These are phyloP conservation scores for Stropharia rugosoannulata DNA, from an alignment of 768 basidiomycete species.

Conservation along the genomic window DNA sequence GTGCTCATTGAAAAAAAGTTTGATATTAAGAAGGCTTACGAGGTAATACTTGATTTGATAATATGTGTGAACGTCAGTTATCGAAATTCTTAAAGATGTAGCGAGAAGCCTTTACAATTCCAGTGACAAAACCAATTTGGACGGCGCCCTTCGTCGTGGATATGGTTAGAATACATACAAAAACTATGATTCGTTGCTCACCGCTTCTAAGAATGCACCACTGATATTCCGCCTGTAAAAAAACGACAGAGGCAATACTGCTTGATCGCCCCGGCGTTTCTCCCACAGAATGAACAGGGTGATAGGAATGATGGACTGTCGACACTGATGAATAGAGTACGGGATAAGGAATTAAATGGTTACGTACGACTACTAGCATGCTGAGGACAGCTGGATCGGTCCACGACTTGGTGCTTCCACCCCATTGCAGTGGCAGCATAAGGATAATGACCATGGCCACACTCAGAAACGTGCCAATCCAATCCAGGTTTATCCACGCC, in stretches of 20 bases:
- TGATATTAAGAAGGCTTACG: neutral
- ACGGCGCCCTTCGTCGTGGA: neutral
- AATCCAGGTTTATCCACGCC: slow-evolving; percentile 38
- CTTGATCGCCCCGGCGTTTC: neutral
- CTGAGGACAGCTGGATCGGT: slow-evolving; percentile 31
- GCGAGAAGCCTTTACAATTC: neutral
- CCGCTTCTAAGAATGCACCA: slow-evolving; percentile 4
- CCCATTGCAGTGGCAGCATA: slow-evolving; percentile 46
- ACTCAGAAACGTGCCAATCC: slow-evolving; percentile 30
- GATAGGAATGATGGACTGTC: neutral
- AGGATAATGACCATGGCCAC: slow-evolving; percentile 31
- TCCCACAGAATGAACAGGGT: slow-evolving; percentile 3
- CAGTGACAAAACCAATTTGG: neutral
- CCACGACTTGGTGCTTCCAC: slow-evolving; percentile 47
- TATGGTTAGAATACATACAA: neutral
- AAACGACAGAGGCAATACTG: slow-evolving; percentile 2
- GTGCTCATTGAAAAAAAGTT: neutral
- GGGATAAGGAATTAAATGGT: too few relatives aligned
- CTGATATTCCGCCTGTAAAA: slow-evolving; percentile 1
- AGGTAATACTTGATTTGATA: neutral
- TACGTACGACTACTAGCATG: neutral
- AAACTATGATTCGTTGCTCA: neutral
- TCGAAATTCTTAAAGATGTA: neutral
- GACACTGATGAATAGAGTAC: neutral
- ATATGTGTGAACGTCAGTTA: neutral